Evolutionary conservation across 257 asterid species (phyloP), one percentile per base, ranked within the genome.

Genomic region (Jaltomata sinuosa): DNA sequence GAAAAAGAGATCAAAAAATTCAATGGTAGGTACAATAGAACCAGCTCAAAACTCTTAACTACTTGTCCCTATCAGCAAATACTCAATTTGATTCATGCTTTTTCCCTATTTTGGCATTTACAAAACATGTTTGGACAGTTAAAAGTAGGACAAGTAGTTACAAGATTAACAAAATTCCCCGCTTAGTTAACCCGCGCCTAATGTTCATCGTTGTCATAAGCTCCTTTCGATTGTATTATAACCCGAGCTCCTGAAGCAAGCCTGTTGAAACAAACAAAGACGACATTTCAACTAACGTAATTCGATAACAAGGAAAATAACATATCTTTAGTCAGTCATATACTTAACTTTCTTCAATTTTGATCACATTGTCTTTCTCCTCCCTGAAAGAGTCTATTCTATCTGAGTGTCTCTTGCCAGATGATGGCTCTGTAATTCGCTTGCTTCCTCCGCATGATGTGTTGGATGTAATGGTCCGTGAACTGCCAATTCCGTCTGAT

Each of bases 201-300:
- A 49, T 45, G 49, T 32, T 83, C 80, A 40, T 81, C 45, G 18
- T 59, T 15, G 45, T 91, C 92, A 19, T 84, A 67, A 50, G 90
- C 85, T 86, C 87, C 90, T 76, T 83, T 87, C 62, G 97, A 91
- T 84, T 96, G 94, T 83, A 94, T 94, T 92, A 96, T 92, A 90
- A 94, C 91, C 93, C 96, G 93, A 90, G 99, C 98, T 93, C 99
- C 99, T 84, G 98, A 94, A 92, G 98, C 93, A 93, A 96, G 98
- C 97, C 98, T 94, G 97, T 87, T 85, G 54, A 42, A 34, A 85
- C 49, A 88, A 86, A 31, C 31, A 21, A 67, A 53, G 42, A 67
- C 19, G 47, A 57, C 38, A 79, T 52, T 82, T 92, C 94, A 94
- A 87, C 81, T 86, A 45, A 71, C 78, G 29, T 77, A 90, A 89